These are phyloP conservation scores for Sporisorium graminicola DNA, from an alignment of 1,284 basidiomycete species.

Conservation along the genomic window DNA sequence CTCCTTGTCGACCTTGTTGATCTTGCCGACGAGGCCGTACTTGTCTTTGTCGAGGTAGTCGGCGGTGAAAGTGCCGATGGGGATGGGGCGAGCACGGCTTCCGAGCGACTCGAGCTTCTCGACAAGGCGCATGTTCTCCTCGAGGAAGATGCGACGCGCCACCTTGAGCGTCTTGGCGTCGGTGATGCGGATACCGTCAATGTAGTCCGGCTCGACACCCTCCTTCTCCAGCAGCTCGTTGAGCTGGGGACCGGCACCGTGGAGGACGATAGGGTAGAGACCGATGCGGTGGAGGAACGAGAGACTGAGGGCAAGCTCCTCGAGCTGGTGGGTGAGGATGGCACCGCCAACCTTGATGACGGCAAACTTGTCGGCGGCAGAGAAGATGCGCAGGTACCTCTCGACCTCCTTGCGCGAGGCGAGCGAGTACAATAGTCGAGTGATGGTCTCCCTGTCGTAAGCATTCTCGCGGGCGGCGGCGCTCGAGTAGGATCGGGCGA, in stretches of 20 bases:
- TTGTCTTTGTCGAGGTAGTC: constrained; percentile 69
- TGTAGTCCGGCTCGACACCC: constrained; percentile 69
- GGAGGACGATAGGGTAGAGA: constrained; percentile 68
- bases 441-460: constrained; percentile 67
- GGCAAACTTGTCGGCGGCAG: constrained; percentile 68
- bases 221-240: constrained; percentile 69
- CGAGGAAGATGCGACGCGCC: constrained; percentile 68
- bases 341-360: constrained; percentile 70
- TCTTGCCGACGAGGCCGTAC: constrained; percentile 69
- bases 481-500: constrained; percentile 50
- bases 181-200: constrained; percentile 70
- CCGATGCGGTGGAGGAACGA: constrained; percentile 70
- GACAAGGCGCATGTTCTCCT: constrained; percentile 68
- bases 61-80: constrained; percentile 67
- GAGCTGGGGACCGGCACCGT: constrained; percentile 69
- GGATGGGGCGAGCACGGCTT: constrained; percentile 68
- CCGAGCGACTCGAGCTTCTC: constrained; percentile 69
- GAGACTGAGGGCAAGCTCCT: constrained; percentile 67
- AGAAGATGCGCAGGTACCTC: constrained; percentile 69
- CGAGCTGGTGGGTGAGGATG: constrained; percentile 68
- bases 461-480: constrained; percentile 53
- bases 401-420: constrained; percentile 69
- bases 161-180: constrained; percentile 68
- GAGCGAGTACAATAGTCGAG: constrained; percentile 68
- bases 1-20: constrained; percentile 69